Evolutionary conservation across 108 stramenopile species (phyloP).

Genomic region (Conticribra weissflogii): DNA sequence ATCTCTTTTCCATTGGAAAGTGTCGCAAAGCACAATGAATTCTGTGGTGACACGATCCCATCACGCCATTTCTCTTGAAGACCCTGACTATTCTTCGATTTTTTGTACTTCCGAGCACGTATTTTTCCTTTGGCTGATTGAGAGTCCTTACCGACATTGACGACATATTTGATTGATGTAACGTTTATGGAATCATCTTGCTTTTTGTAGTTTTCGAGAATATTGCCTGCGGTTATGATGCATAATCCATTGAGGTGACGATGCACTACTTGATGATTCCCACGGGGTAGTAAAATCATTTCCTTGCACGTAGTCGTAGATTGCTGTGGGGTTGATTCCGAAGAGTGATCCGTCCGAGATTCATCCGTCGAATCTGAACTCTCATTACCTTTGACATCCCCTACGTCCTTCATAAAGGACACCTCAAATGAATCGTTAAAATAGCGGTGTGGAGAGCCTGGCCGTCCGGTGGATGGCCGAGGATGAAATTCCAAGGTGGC

Average conservation of each 20-base stretch:
- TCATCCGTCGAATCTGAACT: background rate
- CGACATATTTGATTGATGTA: slow-evolving; percentile 31
- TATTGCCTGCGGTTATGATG: slow-evolving; percentile 70
- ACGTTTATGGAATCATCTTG: background rate
- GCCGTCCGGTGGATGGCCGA: slow-evolving; percentile 32
- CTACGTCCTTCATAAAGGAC: background rate
- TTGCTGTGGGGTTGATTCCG: background rate
- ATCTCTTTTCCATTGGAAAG: slow-evolving; percentile 33
- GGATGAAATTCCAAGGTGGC: slow-evolving; percentile 3
- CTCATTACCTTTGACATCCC: background rate
- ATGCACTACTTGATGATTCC: slow-evolving; percentile 57
- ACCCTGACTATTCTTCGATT: background rate
- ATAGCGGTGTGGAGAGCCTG: slow-evolving; percentile 49
- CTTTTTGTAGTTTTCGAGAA: slow-evolving; percentile 5
- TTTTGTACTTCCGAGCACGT: slow-evolving; percentile 27
- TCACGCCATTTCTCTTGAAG: slow-evolving; percentile 14
- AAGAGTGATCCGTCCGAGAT: background rate
- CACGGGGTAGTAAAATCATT: background rate
- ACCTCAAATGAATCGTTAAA: slow-evolving; percentile 43
- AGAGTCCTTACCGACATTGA: slow-evolving; percentile 22
- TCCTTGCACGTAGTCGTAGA: background rate
- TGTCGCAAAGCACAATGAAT: slow-evolving; percentile 28
- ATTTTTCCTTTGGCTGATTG: slow-evolving; percentile 53
- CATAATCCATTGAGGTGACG: slow-evolving; percentile 74
- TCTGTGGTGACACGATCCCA: slow-evolving; percentile 45